phyloP scores from a whole-genome alignment of 441 rosid genomes.

The Breynia disticha region DNA sequence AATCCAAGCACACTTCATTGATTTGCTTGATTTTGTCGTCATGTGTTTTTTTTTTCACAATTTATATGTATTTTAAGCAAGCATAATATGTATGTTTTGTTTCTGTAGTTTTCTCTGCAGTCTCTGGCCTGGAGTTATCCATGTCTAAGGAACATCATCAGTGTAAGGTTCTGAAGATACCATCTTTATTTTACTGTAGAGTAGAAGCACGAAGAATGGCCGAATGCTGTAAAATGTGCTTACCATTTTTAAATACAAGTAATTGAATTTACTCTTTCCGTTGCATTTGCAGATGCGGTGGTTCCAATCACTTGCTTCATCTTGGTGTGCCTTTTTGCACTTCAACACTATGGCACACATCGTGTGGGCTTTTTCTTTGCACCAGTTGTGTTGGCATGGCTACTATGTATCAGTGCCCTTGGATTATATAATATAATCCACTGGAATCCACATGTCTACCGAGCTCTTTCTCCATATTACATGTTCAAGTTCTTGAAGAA shows the following conservation, averaged over 20 bases:
- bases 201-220: neutral
- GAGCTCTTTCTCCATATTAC: slow-evolving; percentile 89
- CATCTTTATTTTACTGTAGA: neutral
- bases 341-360: slow-evolving; percentile 95
- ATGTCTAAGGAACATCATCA: slow-evolving; percentile 90
- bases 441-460: slow-evolving; percentile 79
- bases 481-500: slow-evolving; percentile 96
- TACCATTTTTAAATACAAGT: neutral
- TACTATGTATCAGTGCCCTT: slow-evolving; percentile 80
- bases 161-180: slow-evolving; percentile 47
- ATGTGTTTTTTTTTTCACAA: slow-evolving; percentile 4
- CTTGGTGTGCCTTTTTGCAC: slow-evolving; percentile 84
- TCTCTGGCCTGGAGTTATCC: slow-evolving; percentile 90
- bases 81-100: slow-evolving; percentile 6
- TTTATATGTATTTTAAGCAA: neutral
- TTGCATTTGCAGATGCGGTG: slow-evolving; percentile 60
- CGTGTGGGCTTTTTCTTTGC: slow-evolving; percentile 85
- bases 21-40: neutral
- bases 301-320: slow-evolving; percentile 88
- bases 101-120: slow-evolving; percentile 85
- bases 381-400: slow-evolving; percentile 71
- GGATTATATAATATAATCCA: slow-evolving; percentile 77
- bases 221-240: neutral
- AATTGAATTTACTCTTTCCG: too few species aligned
- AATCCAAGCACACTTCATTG: neutral